Percentiles rank a stretch among this genome's conserved stretches.
Conservation (phyloP, 495 filamentous ascomycete genomes). For the Daldinia vernicosa region DNA sequence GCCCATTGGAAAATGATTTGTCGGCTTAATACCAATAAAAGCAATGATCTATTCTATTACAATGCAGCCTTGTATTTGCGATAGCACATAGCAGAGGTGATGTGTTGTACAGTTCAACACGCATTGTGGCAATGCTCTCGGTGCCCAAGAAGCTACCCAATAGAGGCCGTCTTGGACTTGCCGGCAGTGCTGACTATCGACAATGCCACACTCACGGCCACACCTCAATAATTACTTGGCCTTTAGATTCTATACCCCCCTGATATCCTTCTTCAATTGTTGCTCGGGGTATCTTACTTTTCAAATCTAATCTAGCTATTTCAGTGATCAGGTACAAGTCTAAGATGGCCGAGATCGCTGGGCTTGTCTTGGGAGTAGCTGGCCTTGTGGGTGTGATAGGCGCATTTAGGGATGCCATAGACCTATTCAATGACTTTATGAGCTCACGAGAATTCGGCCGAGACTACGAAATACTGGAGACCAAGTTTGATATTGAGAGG, state of each 20-base stretch:
- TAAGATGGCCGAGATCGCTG: conserved; percentile 30
- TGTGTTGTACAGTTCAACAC: neutral
- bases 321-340: neutral
- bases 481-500: conserved; percentile 44
- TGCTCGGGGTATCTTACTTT: neutral
- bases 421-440: conserved; percentile 29
- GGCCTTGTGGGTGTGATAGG: conserved; percentile 28
- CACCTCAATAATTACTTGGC: neutral
- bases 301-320: neutral
- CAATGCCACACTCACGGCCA: neutral
- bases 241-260: neutral
- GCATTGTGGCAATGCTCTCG: neutral
- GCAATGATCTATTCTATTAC: neutral
- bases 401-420: conserved; percentile 42
- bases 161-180: neutral
- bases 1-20: neutral
- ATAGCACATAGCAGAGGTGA: neutral
- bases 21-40: neutral
- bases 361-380: conserved; percentile 22
- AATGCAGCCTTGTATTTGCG: neutral
- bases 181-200: too few species aligned
- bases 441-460: conserved; percentile 34
- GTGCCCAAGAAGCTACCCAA: neutral
- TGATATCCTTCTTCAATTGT: neutral
- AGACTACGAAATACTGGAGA: conserved; percentile 42